Evolutionary conservation across 495 filamentous ascomycete species (phyloP), one percentile per base, ranked within the genome.

Genomic region (Xanthoparmelia taractica): DNA sequence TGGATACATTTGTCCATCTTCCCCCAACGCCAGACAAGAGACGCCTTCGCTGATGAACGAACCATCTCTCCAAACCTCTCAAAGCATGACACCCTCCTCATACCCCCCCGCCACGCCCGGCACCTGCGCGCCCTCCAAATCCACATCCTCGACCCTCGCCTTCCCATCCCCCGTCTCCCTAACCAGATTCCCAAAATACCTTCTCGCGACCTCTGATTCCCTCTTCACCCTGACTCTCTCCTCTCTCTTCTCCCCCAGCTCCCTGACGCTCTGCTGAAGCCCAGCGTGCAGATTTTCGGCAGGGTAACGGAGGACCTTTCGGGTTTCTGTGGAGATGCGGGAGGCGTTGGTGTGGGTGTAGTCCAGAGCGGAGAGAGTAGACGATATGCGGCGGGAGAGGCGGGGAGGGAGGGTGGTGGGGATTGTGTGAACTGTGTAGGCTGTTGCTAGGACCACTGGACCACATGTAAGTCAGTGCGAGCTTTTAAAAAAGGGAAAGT

Each of bases 271-370:
- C 18, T 88, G 87, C 65, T 91, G 85, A 59, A 98, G 80, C 62
- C 85, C 86, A 40, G 87, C 84, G 41, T 88, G 84, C 20, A 98
- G 83, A 64, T 89, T 87, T 64, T 88, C 86, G 34, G 92, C 89
- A 0, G 95, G 94, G 69, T 87, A 83, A 54, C 87, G 88, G 43
- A 98, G 85, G 23, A 96, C 88, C 71, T 91, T 89, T 59, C 93
- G 88, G 36, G 93, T 89, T 56, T 93, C 88, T 57, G 82, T 76
- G 11, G 87, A 85, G 66, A 98, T 92, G 33, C 94, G 88, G 33
- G 80, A 80, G 66, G 89, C 82, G 78, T 98, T 98, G 64, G 82
- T 74, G 74, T 98, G 95, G 15, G 92, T 87, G 72, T 97, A 98
- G 77, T 98, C 94, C 71, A 96, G 85, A 27, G 84, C 79, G 29